Conservation (phyloP, 1,284 basidiomycete genomes). For the Cystobasidium sp. region DNA sequence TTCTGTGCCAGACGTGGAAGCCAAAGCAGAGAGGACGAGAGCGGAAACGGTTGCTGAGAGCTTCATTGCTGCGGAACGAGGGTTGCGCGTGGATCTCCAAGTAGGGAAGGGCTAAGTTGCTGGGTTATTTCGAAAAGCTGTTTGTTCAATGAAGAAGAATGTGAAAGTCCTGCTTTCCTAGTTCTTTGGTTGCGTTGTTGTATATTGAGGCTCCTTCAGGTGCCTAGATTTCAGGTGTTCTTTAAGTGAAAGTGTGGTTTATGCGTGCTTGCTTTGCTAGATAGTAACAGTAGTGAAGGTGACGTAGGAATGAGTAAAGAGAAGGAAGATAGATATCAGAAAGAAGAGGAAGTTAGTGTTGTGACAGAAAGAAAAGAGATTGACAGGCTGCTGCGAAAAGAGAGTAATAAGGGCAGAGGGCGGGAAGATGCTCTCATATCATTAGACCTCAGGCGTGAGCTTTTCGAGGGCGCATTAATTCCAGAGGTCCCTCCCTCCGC, state of each 20-base stretch:
- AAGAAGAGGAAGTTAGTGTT: background rate
- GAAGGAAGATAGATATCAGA: background rate
- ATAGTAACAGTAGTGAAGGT: background rate
- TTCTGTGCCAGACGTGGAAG: constrained; percentile 10
- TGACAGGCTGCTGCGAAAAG: background rate
- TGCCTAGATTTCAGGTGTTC: background rate
- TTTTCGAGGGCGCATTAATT: no score
- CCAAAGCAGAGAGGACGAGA: constrained; percentile 11
- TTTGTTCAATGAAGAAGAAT: background rate
- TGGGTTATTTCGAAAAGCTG: background rate
- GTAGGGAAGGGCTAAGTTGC: background rate
- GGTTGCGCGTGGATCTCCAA: background rate
- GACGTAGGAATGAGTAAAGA: background rate
- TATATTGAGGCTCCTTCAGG: background rate
- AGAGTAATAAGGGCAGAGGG: no score
- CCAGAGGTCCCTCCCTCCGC: no score
- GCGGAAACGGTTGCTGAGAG: constrained; percentile 19
- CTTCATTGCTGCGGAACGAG: constrained; percentile 12
- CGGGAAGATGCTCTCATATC: no score
- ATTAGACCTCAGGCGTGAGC: no score
- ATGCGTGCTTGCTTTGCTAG: background rate
- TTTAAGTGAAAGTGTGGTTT: constrained; percentile 4
- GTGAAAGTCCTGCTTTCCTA: constrained; percentile 18
- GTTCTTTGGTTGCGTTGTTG: background rate
- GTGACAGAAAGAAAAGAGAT: background rate